Conservation (phyloP, 306 rosid genomes). For the Lathyrus sativus region DNA sequence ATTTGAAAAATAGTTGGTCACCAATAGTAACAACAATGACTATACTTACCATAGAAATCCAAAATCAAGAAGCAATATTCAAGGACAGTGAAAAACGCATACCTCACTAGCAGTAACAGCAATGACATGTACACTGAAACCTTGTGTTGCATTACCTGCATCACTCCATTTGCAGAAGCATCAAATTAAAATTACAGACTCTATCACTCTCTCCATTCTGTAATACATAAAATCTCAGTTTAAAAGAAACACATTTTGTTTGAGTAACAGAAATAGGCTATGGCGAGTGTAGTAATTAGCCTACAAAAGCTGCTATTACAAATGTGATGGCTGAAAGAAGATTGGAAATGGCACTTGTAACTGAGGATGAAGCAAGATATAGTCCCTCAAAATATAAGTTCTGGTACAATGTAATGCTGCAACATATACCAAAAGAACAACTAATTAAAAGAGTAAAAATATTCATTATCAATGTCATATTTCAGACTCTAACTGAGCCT, state of each 20-base stretch:
- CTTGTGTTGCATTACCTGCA: conserved; percentile 84
- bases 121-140: conserved; percentile 83
- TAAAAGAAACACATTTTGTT: neutral
- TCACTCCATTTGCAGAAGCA: too few relatives aligned
- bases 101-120: conserved; percentile 72
- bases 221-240: conserved; percentile 3
- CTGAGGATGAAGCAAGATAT: conserved; percentile 50
- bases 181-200: too few relatives aligned
- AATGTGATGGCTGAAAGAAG: conserved; percentile 64
- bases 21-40: conserved; percentile 5
- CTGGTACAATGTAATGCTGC: conserved; percentile 51
- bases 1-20: neutral
- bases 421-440: neutral
- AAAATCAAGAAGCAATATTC: conserved; percentile 20
- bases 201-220: conserved; percentile 55
- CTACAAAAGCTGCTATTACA: conserved; percentile 45
- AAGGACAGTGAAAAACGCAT: conserved; percentile 38
- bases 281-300: conserved; percentile 28
- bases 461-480: neutral
- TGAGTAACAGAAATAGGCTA: neutral
- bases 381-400: conserved; percentile 52
- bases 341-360: conserved; percentile 58
- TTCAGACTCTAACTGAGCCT: neutral
- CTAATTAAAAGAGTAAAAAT: neutral
- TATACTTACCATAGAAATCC: conserved; percentile 29